Conservation (phyloP, 164 flowering plant genomes). For the Macadamia tetraphylla region DNA sequence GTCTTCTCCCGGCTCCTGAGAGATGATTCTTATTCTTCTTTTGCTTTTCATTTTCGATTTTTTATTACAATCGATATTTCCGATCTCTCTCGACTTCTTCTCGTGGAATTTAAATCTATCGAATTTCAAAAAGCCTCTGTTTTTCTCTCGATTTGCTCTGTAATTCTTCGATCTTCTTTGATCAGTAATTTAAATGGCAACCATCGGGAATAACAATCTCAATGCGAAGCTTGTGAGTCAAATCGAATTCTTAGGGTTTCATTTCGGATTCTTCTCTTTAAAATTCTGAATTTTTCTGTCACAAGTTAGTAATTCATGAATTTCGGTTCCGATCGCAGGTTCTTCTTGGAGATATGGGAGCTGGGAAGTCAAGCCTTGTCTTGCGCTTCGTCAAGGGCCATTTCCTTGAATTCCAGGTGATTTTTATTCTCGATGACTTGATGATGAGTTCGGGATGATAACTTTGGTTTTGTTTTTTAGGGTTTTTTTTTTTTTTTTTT, state of each 20-base stretch:
- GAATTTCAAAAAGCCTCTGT: background rate
- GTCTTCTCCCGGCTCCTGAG: no score
- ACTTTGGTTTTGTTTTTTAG: slow-evolving; percentile 1
- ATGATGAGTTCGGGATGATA: background rate
- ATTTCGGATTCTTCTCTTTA: background rate
- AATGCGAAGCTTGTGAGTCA: slow-evolving; percentile 70
- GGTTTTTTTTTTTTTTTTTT: background rate
- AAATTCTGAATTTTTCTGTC: background rate
- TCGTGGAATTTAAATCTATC: no score
- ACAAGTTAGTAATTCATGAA: background rate
- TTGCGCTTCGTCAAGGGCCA: slow-evolving; percentile 73
- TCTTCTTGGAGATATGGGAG: slow-evolving; percentile 68
- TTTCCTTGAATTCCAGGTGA: slow-evolving; percentile 65
- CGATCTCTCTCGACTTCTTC: no score
- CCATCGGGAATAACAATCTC: slow-evolving; percentile 56
- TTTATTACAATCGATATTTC: no score
- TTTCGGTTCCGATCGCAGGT: slow-evolving; percentile 29
- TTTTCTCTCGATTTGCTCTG: background rate
- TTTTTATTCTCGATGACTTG: background rate
- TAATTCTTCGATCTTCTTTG: slow-evolving; percentile 3
- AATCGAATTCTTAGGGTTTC: slow-evolving; percentile 4
- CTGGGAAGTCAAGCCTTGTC: slow-evolving; percentile 71
- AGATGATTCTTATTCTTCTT: no score
- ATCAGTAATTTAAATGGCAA: slow-evolving; percentile 39
- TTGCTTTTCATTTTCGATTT: no score